Evolutionary conservation across 108 stramenopile genomes (phyloP).

Genomic region (Cylindrotheca fusiformis): DNA sequence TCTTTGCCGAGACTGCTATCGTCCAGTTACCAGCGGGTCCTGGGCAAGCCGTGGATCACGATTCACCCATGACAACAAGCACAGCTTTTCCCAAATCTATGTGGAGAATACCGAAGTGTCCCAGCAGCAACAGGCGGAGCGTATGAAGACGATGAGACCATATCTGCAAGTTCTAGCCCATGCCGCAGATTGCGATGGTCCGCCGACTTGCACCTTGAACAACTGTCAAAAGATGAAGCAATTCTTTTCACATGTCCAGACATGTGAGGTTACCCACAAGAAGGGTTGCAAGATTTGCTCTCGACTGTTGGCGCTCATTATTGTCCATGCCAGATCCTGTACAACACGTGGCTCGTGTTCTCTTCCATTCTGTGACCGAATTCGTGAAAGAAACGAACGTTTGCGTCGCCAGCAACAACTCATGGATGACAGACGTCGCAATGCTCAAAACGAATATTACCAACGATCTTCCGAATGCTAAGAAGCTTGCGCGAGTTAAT

Average conservation of each 20-base stretch:
- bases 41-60: conserved; percentile 40
- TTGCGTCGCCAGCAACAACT: conserved; percentile 65
- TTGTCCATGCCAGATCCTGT: conserved; percentile 86
- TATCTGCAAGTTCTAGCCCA: conserved; percentile 84
- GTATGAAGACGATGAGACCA: conserved; percentile 60
- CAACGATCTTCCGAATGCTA: neutral
- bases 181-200: conserved; percentile 64
- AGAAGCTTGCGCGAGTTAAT: neutral
- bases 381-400: conserved; percentile 59
- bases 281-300: conserved; percentile 78
- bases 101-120: conserved; percentile 17
- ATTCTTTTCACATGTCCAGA: conserved; percentile 55
- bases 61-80: conserved; percentile 38
- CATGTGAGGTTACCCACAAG: conserved; percentile 57
- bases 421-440: conserved; percentile 78
- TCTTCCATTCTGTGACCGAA: conserved; percentile 80
- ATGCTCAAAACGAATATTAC: conserved; percentile 71
- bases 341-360: conserved; percentile 49
- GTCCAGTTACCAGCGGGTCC: conserved; percentile 33
- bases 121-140: conserved; percentile 51
- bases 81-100: conserved; percentile 39
- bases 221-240: conserved; percentile 92
- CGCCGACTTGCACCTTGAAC: conserved; percentile 58
- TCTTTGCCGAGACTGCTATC: conserved; percentile 55
- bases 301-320: conserved; percentile 77